phyloP scores from a whole-genome alignment of 2,329 filamentous ascomycete species.

The Corynespora cassiicola region DNA sequence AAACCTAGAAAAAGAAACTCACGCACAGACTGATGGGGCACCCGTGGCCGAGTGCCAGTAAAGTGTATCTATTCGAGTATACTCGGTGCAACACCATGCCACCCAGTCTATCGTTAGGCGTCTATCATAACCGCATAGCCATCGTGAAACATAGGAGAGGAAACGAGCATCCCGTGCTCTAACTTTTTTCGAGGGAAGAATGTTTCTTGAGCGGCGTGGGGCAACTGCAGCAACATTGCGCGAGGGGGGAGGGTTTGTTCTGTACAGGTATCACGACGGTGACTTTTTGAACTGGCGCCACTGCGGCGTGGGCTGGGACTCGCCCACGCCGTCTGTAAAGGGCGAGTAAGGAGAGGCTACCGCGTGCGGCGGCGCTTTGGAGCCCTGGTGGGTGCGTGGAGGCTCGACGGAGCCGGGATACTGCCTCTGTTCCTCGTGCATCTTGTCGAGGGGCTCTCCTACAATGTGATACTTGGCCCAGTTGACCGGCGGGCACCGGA shows the following conservation, averaged over 20 bases:
- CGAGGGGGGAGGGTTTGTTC: too few relatives aligned
- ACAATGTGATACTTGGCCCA: slow-evolving; percentile 95
- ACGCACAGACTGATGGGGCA: too few relatives aligned
- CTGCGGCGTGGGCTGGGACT: slow-evolving; percentile 28
- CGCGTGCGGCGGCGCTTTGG: slow-evolving; percentile 56
- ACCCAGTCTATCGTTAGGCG: slow-evolving; percentile 35
- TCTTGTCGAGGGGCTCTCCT: slow-evolving; percentile 80
- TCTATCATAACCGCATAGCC: slow-evolving; percentile 26
- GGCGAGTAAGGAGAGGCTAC: slow-evolving; percentile 67
- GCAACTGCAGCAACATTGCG: too few relatives aligned
- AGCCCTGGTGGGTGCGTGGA: slow-evolving; percentile 38
- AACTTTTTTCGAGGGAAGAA: slow-evolving; percentile 23
- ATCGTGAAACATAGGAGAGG: too few relatives aligned
- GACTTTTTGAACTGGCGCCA: slow-evolving; percentile 41
- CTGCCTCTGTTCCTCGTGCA: slow-evolving; percentile 79
- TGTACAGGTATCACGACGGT: slow-evolving; percentile 27
- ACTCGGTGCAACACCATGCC: too few relatives aligned
- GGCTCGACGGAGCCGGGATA: slow-evolving; percentile 48
- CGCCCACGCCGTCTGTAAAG: slow-evolving; percentile 58
- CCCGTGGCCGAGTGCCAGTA: too few relatives aligned
- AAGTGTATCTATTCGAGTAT: too few relatives aligned
- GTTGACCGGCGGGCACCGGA: slow-evolving; percentile 88
- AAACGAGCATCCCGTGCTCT: slow-evolving; percentile 31
- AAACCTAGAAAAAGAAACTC: too few relatives aligned
- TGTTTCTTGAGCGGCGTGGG: too few relatives aligned